These are phyloP conservation scores for Diaporthe sp. DNA, from an alignment of 2,329 filamentous ascomycete genomes.

Conservation along the genomic window DNA sequence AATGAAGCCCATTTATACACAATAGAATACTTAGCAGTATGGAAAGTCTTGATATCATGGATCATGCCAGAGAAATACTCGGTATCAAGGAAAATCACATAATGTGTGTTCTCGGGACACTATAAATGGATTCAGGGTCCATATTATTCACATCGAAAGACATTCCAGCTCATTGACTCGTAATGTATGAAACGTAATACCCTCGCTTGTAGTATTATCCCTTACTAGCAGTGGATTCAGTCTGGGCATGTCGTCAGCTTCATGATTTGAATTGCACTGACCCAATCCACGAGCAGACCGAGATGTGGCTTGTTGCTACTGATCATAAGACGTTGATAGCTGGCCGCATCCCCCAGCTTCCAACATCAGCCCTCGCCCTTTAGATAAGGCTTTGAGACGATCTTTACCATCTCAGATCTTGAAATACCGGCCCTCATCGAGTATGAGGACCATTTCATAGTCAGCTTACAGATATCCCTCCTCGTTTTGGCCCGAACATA, in stretches of 20 bases:
- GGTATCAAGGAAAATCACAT: not conserved
- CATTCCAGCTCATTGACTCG: not conserved
- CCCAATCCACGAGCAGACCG: not conserved
- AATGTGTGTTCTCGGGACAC: not conserved
- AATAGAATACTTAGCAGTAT: not conserved
- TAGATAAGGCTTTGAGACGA: not conserved
- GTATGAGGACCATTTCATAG: not conserved
- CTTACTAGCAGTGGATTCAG: not conserved
- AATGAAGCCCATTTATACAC: too few species aligned
- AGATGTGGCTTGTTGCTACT: not conserved
- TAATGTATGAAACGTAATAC: not conserved
- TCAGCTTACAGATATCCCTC: not conserved
- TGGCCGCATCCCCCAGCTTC: not conserved
- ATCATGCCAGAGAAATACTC: too few species aligned
- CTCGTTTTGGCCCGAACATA: not conserved
- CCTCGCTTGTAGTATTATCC: not conserved
- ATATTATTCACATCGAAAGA: not conserved
- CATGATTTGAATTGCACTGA: not conserved
- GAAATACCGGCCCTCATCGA: too few species aligned
- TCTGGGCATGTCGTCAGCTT: not conserved
- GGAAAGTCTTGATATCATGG: too few species aligned
- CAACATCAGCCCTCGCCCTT: not conserved
- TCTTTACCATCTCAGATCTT: fast-evolving
- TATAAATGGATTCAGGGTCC: not conserved
- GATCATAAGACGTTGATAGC: not conserved